Conservation (phyloP, 352 stramenopile species). For the Phytophthora crassamura region DNA sequence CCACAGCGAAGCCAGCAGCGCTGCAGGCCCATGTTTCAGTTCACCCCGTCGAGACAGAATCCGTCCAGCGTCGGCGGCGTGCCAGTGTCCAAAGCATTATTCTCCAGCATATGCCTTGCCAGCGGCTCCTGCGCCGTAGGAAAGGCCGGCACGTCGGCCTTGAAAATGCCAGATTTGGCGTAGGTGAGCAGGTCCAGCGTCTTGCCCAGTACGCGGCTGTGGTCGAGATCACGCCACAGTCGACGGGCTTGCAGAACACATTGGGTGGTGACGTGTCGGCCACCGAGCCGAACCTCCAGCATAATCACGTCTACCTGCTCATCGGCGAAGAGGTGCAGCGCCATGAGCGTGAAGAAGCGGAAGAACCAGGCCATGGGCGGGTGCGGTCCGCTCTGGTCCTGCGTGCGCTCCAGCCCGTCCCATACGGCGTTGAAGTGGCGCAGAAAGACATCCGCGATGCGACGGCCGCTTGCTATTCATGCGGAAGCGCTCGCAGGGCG, state of each 20-base stretch:
- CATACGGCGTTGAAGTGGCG: conserved; percentile 78
- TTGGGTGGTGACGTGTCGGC: conserved; percentile 98
- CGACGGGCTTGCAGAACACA: conserved; percentile 89
- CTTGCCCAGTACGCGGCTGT: conserved; percentile 96
- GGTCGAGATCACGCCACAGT: conserved; percentile 97
- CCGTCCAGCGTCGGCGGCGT: conserved; percentile 58
- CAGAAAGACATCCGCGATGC: conserved; percentile 86
- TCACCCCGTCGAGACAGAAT: conserved; percentile 48
- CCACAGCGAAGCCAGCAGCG: no score
- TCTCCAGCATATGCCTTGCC: conserved; percentile 62
- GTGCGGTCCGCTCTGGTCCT: conserved; percentile 58
- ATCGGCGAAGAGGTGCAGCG: conserved; percentile 87
- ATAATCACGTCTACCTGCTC: conserved; percentile 94
- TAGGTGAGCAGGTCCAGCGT: conserved; percentile 97
- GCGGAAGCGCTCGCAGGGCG: conserved; percentile 94
- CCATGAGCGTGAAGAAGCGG: conserved; percentile 96
- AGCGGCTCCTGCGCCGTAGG: conserved; percentile 71
- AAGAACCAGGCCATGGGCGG: conserved; percentile 98
- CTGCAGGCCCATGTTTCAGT: no score
- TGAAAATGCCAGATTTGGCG: conserved; percentile 98
- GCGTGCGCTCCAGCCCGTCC: conserved; percentile 66
- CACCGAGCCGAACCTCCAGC: conserved; percentile 97
- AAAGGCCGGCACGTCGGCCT: conserved; percentile 91
- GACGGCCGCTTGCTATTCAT: conserved; percentile 92
- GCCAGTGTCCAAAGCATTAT: conserved; percentile 60